A percentile compares a stretch with the other conserved stretches of the same genome.
phyloP scores from a whole-genome alignment of 2,329 filamentous ascomycete species.

The Phaeosphaeria sp. region DNA sequence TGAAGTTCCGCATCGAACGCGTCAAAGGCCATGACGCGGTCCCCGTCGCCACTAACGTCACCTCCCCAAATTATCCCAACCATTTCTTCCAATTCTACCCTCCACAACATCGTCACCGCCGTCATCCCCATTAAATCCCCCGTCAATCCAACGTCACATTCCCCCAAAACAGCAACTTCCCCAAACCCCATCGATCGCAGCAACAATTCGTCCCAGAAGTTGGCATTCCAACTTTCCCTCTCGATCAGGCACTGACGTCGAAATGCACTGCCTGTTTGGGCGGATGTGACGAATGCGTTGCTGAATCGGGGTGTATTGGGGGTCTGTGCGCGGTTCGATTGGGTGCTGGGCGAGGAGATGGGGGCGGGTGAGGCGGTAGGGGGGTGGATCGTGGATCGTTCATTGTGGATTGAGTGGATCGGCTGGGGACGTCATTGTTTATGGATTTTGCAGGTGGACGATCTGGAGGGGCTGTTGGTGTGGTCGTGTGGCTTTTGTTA shows the following conservation, averaged over 20 bases:
- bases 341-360: neutral
- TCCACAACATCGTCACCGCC: constrained; percentile 1
- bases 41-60: too few species aligned
- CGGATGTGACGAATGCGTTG: too few species aligned
- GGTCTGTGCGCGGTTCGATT: neutral
- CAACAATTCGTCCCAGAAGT: too few species aligned
- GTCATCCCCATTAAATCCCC: neutral
- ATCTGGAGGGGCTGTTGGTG: too few species aligned
- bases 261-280: too few species aligned
- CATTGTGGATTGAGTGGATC: neutral
- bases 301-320: neutral
- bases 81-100: neutral
- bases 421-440: neutral
- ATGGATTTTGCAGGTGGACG: neutral
- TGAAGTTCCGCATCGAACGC: too few species aligned
- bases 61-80: neutral
- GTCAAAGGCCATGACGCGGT: too few species aligned
- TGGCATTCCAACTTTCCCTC: neutral
- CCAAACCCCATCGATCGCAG: neutral
- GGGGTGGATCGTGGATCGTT: neutral
- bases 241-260: neutral
- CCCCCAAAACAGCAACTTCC: neutral
- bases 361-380: neutral
- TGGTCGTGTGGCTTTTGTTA: too few species aligned
- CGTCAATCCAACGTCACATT: neutral